Evolutionary conservation across 2,329 filamentous ascomycete genomes (phyloP).

Genomic region (Fusarium pininemorale): DNA sequence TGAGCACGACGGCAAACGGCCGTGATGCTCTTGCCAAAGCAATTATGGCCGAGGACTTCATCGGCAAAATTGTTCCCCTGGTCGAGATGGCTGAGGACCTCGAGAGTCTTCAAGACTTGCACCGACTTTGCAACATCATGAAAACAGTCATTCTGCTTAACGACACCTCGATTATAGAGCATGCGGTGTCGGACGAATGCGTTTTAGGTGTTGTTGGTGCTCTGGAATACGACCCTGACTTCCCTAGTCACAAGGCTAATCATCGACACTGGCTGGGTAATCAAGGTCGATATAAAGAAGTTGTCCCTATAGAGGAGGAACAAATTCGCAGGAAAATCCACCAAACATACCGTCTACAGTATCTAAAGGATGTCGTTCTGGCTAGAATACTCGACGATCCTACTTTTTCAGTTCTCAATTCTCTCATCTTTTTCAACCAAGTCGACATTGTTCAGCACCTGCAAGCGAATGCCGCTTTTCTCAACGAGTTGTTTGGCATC

Average conservation of each 20-base stretch:
- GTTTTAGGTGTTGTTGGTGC: constrained; percentile 94
- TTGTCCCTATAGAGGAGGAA: constrained; percentile 88
- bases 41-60: constrained; percentile 86
- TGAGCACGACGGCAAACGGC: constrained; percentile 77
- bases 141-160: constrained; percentile 95
- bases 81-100: constrained; percentile 91
- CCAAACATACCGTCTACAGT: constrained; percentile 93
- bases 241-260: constrained; percentile 96
- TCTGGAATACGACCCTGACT: constrained; percentile 97
- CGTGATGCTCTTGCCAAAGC: constrained; percentile 89
- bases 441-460: constrained; percentile 97
- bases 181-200: constrained; percentile 88
- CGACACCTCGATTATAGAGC: constrained; percentile 93
- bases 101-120: constrained; percentile 85
- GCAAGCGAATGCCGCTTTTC: constrained; percentile 80
- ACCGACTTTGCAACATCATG: constrained; percentile 96
- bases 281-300: constrained; percentile 92
- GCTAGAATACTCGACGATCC: constrained; percentile 96
- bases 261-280: constrained; percentile 93
- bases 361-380: constrained; percentile 97
- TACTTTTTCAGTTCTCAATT: constrained; percentile 97
- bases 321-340: constrained; percentile 90
- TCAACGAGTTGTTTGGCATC: constrained; percentile 87
- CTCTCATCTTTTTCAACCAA: constrained; percentile 98
- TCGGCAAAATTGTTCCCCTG: constrained; percentile 84